Percentiles rank a stretch among this genome's conserved stretches.
phyloP scores from a whole-genome alignment of 495 filamentous ascomycete species.

The Neurospora discreta region DNA sequence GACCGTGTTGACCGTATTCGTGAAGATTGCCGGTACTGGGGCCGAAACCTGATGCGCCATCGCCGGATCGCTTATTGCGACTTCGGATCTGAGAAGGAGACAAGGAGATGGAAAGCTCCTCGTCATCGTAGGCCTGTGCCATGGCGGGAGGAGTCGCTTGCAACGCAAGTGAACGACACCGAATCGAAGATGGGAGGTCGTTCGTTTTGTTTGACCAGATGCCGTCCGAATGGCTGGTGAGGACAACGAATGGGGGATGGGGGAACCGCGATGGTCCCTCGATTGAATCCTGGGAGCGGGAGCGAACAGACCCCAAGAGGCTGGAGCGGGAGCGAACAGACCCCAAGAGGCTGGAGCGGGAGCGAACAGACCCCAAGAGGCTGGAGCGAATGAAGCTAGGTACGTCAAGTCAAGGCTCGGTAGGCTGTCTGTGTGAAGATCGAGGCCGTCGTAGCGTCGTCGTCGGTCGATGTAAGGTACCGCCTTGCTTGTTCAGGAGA shows the following conservation, averaged over 20 bases:
- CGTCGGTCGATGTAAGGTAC: neutral
- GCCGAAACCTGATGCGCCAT: conserved; percentile 7
- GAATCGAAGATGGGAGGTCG: neutral
- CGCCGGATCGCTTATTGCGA: conserved; percentile 27
- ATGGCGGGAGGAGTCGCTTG: conserved; percentile 25
- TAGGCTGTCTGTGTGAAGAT: neutral
- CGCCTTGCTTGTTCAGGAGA: neutral
- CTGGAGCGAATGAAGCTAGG: neutral
- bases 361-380: neutral
- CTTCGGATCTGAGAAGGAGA: conserved; percentile 49
- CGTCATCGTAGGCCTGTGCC: conserved; percentile 61
- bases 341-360: neutral
- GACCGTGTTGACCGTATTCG: conserved; percentile 17
- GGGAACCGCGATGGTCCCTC: neutral
- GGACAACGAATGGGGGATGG: neutral
- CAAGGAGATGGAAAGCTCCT: conserved; percentile 84
- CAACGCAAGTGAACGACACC: neutral
- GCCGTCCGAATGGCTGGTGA: neutral
- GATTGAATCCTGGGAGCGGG: neutral
- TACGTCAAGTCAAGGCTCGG: neutral
- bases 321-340: neutral
- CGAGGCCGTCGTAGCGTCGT: neutral
- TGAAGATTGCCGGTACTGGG: conserved; percentile 15
- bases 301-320: neutral
- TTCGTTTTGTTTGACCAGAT: neutral